Conservation (phyloP, 768 basidiomycete genomes). For the Vishniacozyma victoriae region DNA sequence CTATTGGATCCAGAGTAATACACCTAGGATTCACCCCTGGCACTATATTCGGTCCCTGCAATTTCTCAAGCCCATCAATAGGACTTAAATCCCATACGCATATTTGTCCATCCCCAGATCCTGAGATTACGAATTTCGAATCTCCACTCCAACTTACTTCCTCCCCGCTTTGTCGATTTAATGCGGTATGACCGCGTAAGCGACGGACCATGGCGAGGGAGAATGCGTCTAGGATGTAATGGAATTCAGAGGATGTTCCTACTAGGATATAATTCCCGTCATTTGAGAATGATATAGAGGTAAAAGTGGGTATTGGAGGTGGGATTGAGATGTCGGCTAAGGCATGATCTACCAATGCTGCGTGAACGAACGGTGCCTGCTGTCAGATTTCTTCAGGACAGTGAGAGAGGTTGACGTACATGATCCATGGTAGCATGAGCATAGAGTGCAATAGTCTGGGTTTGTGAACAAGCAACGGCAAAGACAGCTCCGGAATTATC, state of each 20-base stretch:
- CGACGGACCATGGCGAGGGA: constrained; percentile 76
- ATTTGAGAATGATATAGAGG: constrained; percentile 80
- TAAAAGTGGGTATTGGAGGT: constrained; percentile 82
- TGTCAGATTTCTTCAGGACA: not conserved
- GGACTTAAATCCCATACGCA: constrained; percentile 73
- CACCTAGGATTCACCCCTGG: not conserved
- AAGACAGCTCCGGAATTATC: constrained; percentile 37
- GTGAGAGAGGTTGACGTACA: constrained; percentile 23
- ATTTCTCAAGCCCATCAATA: constrained; percentile 35
- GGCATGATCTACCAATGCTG: constrained; percentile 74
- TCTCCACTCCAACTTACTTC: constrained; percentile 94
- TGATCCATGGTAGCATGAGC: constrained; percentile 21
- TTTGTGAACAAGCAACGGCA: constrained; percentile 37
- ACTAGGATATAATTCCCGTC: constrained; percentile 85
- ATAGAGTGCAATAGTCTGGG: constrained; percentile 36
- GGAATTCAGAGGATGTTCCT: constrained; percentile 85
- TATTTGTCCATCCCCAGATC: constrained; percentile 69
- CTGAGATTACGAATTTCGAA: constrained; percentile 80
- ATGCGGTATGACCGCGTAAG: constrained; percentile 73
- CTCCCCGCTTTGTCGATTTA: constrained; percentile 84
- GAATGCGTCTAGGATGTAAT: constrained; percentile 89
- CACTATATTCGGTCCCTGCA: not conserved
- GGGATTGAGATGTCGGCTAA: constrained; percentile 71
- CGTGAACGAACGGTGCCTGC: constrained; percentile 73
- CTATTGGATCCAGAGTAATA: not conserved